These are phyloP conservation scores for Brassica juncea DNA, from an alignment of 345 rosid genomes.

Conservation along the genomic window DNA sequence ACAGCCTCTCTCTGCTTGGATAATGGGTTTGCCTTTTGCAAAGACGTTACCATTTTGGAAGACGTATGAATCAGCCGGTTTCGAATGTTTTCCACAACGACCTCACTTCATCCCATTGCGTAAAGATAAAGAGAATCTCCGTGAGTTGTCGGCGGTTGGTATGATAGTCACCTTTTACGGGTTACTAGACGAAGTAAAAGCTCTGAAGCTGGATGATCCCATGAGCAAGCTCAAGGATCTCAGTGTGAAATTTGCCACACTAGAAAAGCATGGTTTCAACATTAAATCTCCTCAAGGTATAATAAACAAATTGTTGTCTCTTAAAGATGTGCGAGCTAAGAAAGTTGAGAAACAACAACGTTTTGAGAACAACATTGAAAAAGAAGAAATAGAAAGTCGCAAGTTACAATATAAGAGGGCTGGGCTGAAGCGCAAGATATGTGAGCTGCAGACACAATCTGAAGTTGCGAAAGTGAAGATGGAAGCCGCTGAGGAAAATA, in stretches of 20 bases:
- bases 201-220: slow-evolving; percentile 41
- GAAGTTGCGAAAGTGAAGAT: slow-evolving; percentile 33
- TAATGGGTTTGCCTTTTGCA: slow-evolving; percentile 44
- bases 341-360: slow-evolving; percentile 35
- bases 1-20: slow-evolving; percentile 47
- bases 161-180: slow-evolving; percentile 60
- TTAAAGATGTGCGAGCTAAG: slow-evolving; percentile 44
- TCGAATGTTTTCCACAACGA: slow-evolving; percentile 51
- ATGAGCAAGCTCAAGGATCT: slow-evolving; percentile 41
- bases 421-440: slow-evolving; percentile 44
- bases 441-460: slow-evolving; percentile 43
- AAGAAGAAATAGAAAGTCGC: slow-evolving; percentile 17
- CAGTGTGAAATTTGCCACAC: slow-evolving; percentile 49
- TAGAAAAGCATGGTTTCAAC: slow-evolving; percentile 73
- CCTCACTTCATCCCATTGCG: slow-evolving; percentile 68
- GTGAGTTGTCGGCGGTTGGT: slow-evolving; percentile 75
- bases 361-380: slow-evolving; percentile 38
- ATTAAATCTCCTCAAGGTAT: slow-evolving; percentile 41
- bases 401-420: slow-evolving; percentile 35
- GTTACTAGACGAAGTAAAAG: slow-evolving; percentile 55
- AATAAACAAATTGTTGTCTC: slow-evolving; percentile 48
- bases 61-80: slow-evolving; percentile 51
- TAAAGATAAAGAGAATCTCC: slow-evolving; percentile 53
- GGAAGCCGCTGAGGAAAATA: slow-evolving; percentile 32
- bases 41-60: slow-evolving; percentile 59